Evolutionary conservation across 169 alveolate genomes (phyloP), one percentile per base, ranked within the genome.

Genomic region (Plasmodium gallinaceum): DNA sequence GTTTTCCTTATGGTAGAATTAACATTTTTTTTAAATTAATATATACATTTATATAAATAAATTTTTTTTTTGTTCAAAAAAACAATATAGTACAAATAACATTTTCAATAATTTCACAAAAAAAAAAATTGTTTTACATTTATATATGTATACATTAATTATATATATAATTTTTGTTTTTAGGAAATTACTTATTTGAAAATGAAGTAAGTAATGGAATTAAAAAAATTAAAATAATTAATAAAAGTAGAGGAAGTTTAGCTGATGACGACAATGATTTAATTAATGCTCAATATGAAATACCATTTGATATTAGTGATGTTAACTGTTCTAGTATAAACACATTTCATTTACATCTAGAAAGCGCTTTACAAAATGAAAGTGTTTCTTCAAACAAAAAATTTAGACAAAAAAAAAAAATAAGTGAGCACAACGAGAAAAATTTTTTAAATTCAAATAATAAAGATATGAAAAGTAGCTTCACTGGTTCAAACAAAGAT

Each of bases 251-350:
- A 60, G 22, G 16, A 42, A 74, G 48, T 26, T 32, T 78, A 43
- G 75, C 22, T 22, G 69, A 39, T 14, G 43, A 78, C 51, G 45
- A 60, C 26, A 52, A 64, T 43, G 66, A 78, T n/a, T 39, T 52
- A 24, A 18, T 9, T 39, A 78, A 58, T 43, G 76, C 45, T 66
- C 42, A 78, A 12, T 62, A 58, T 6, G 89, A 78, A 7, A 58
- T 26, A 2, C 89, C 89, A 16, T 43, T 64, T 7, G 89, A 78
- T 42, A 72, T 78, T 46, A 78, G 89, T 69, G 89, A 78, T 69
- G 76, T 78, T 16, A 78, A 78, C 69, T 78, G 43, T 14, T 64
- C 75, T 16, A 78, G 73, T 57, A 43, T 26, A 20, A 43, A 78
- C 69, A 37, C 58, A 12, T 65, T 78, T 78, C 48, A 39, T 45